Conservation (phyloP, 2,329 filamentous ascomycete genomes). For the Apiospora phragmitis region DNA sequence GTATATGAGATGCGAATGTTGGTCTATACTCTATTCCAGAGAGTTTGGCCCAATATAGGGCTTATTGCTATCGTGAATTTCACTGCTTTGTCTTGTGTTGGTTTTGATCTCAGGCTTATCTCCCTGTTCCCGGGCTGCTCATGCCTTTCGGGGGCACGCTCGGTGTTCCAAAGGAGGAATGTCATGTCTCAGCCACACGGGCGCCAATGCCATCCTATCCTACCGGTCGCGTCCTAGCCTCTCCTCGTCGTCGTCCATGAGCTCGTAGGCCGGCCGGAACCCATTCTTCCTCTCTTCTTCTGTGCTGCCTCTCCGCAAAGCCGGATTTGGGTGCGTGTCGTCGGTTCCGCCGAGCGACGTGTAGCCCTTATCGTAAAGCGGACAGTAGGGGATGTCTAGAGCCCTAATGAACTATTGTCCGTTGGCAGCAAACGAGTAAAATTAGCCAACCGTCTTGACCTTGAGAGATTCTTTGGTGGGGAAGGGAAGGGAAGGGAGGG, state of each 20-base stretch:
- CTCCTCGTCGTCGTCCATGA: constrained; percentile 75
- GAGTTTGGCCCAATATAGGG: not conserved
- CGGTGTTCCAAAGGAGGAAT: not conserved
- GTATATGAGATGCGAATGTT: not conserved
- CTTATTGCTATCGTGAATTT: not conserved
- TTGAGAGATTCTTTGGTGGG: not conserved
- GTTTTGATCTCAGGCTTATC: not conserved
- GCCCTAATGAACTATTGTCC: constrained; percentile 71
- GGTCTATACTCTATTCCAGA: not conserved
- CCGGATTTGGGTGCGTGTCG: constrained; percentile 89
- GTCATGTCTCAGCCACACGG: not conserved
- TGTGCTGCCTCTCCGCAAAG: constrained; percentile 45
- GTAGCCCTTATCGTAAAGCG: constrained; percentile 83
- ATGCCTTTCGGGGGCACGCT: not conserved
- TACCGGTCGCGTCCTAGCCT: constrained; percentile 69
- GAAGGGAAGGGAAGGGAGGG: not conserved
- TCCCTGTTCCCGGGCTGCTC: not conserved
- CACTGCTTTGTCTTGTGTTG: no score
- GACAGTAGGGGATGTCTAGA: constrained; percentile 79
- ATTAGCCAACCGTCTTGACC: not conserved
- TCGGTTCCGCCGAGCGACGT: constrained; percentile 88
- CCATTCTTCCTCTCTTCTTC: constrained; percentile 26
- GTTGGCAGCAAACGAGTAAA: not conserved
- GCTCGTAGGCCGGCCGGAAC: constrained; percentile 75
- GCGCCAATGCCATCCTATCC: not conserved